Evolutionary conservation across 2,329 filamentous ascomycete genomes (phyloP), one percentile per base, ranked within the genome.

Genomic region (Claviceps sp.): DNA sequence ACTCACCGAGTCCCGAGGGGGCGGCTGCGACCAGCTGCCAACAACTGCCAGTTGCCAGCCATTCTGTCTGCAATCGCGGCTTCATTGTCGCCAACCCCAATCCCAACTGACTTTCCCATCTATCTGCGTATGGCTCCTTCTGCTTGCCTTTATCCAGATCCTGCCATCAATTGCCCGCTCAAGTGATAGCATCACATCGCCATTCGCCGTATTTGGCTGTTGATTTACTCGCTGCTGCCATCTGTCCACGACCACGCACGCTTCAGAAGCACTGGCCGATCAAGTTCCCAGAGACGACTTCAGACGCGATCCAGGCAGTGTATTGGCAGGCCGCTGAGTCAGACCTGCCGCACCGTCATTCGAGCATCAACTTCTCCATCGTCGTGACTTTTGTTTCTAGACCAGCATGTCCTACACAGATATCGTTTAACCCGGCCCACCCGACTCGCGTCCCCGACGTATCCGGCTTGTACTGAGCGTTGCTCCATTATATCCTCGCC

Each of bases 371-470:
- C 9, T 5, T 37, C 18, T 38, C 34, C 34, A 37, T 37, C 30
- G 30, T 22, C 13, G n/a, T 44, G 14, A 16, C 24, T 5, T 7
- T 9, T 34, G 38, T 38, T n/a, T 22, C 18, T 3, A 34, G 5
- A 26, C 14, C 50, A 48, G 46, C 45, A 52, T 48, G 45, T 44
- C 45, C 26, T 40, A 4, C 38, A 14, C 37, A 44, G 2, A 37
- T 30, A 52, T n/a, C 11, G n/a, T 48, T 26, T 52, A 20, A 48
- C n/a, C 49, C 8, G 49, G 36, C 49, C 34, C 40, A 49, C 43
- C 48, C 26, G 37, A 42, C 24, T 42, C 30, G 20, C 49, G 24
- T 20, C 37, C 9, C 30, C 14, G 18, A 38, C 37, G 26, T 42
- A 37, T 40, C 24, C 38, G 26, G 43, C 41, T 18, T 38, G 9